Conservation (phyloP, 1,284 basidiomycete genomes). For the Bjerkandera adusta region DNA sequence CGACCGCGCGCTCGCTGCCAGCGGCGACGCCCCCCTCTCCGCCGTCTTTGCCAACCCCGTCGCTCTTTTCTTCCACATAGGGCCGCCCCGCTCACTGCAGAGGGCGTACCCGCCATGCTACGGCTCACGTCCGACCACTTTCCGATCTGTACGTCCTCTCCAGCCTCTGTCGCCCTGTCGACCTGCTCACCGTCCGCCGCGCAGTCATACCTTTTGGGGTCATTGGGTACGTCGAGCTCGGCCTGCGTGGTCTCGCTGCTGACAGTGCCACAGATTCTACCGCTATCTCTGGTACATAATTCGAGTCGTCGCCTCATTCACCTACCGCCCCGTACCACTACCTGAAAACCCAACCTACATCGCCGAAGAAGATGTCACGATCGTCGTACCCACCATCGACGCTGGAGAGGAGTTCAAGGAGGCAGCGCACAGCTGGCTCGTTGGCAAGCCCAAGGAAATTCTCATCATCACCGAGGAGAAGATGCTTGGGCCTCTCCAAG, state of each 20-base stretch:
- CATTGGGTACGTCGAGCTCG: slow-evolving; percentile 65
- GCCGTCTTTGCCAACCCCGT: slow-evolving; percentile 10
- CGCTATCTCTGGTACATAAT: slow-evolving; percentile 91
- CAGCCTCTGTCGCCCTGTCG: slow-evolving; percentile 5
- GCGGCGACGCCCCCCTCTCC: slow-evolving; percentile 13
- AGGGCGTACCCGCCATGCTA: slow-evolving; percentile 32
- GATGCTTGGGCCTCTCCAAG: slow-evolving; percentile 84
- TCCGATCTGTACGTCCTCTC: slow-evolving; percentile 37
- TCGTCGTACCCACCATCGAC: slow-evolving; percentile 93
- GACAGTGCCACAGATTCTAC: slow-evolving; percentile 57
- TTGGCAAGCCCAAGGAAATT: slow-evolving; percentile 88
- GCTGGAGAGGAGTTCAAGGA: slow-evolving; percentile 94
- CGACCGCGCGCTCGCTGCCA: slow-evolving; percentile 17
- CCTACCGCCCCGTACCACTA: slow-evolving; percentile 83
- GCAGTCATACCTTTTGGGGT: slow-evolving; percentile 87
- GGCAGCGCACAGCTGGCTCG: slow-evolving; percentile 87
- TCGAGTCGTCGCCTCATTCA: slow-evolving; percentile 70
- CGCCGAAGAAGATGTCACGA: slow-evolving; percentile 89
- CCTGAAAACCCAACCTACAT: slow-evolving; percentile 88
- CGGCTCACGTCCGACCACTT: slow-evolving; percentile 40
- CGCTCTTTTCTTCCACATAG: slow-evolving; percentile 18
- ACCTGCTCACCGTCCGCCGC: slow-evolving; percentile 11
- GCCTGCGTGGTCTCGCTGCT: slow-evolving; percentile 9
- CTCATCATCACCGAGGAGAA: slow-evolving; percentile 92
- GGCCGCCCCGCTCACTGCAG: slow-evolving; percentile 10